Conservation (phyloP, 768 basidiomycete genomes). For the Clitopilus hobsonii region DNA sequence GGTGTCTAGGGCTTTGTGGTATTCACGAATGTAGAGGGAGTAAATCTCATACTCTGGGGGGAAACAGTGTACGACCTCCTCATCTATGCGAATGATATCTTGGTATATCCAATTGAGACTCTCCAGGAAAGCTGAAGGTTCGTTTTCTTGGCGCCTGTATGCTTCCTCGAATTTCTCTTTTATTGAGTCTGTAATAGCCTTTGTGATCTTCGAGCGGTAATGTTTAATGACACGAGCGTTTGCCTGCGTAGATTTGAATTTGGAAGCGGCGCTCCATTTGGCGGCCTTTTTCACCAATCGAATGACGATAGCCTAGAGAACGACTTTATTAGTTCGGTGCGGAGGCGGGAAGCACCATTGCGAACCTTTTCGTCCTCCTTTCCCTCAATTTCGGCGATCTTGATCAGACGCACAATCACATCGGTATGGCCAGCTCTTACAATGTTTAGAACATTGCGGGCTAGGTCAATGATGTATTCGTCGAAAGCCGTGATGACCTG, state of each 20-base stretch:
- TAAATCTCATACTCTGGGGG: slow-evolving; percentile 91
- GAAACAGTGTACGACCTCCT: slow-evolving; percentile 86
- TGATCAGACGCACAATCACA: slow-evolving; percentile 88
- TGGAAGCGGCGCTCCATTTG: slow-evolving; percentile 87
- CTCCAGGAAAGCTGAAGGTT: slow-evolving; percentile 72
- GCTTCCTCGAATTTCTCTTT: slow-evolving; percentile 64
- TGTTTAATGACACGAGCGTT: slow-evolving; percentile 92
- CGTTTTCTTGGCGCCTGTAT: slow-evolving; percentile 54
- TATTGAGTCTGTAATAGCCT: slow-evolving; percentile 76
- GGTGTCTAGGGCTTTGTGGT: slow-evolving; percentile 80
- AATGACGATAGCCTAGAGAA: slow-evolving; percentile 79
- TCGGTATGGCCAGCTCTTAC: slow-evolving; percentile 74
- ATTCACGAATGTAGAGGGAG: slow-evolving; percentile 76
- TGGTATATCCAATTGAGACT: slow-evolving; percentile 89
- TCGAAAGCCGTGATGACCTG: slow-evolving; percentile 81
- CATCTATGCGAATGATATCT: slow-evolving; percentile 90
- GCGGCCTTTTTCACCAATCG: slow-evolving; percentile 92
- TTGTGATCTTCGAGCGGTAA: slow-evolving; percentile 86
- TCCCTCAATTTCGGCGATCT: slow-evolving; percentile 92
- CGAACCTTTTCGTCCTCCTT: slow-evolving; percentile 89
- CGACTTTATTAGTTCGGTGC: not conserved
- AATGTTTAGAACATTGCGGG: slow-evolving; percentile 72
- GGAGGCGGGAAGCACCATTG: not conserved
- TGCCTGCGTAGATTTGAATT: slow-evolving; percentile 91
- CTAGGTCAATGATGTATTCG: slow-evolving; percentile 73